A percentile compares a stretch with the other conserved stretches of the same genome.
Evolutionary conservation across 192 early-diverging fungal genomes (phyloP).

Genomic region (Backusella luteola): DNA sequence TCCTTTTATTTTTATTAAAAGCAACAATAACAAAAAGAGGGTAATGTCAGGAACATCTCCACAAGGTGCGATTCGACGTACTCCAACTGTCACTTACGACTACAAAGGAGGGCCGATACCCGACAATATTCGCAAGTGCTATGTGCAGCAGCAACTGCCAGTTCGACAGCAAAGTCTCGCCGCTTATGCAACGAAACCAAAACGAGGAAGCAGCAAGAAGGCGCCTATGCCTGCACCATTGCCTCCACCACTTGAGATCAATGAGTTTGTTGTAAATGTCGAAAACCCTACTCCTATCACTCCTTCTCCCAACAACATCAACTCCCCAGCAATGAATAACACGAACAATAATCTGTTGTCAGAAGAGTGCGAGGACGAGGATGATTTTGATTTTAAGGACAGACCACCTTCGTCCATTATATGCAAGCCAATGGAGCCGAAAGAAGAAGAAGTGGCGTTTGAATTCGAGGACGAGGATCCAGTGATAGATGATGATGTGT

Average conservation of each 20-base stretch:
- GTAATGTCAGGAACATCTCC: slow-evolving; percentile 1
- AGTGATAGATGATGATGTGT: neutral
- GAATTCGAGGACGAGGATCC: neutral
- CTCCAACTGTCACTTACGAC: neutral
- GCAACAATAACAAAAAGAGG: neutral
- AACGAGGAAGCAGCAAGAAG: neutral
- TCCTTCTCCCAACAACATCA: neutral
- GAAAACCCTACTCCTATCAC: neutral
- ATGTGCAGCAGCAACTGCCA: slow-evolving; percentile 31
- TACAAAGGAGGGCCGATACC: slow-evolving; percentile 24
- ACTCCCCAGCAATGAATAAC: neutral
- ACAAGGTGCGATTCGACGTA: slow-evolving; percentile 3
- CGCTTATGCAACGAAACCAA: slow-evolving; percentile 8
- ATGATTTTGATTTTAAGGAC: slow-evolving; percentile 33
- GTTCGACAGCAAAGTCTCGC: slow-evolving; percentile 32
- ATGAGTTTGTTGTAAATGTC: neutral
- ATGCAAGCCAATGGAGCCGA: neutral
- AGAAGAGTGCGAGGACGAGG: neutral
- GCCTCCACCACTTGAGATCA: neutral
- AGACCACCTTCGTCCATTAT: slow-evolving; percentile 28
- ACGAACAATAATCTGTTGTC: neutral
- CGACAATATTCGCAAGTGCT: slow-evolving; percentile 18
- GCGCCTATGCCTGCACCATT: neutral
- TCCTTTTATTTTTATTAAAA: neutral
- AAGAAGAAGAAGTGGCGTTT: neutral